Conservation (phyloP, 1,284 basidiomycete species). For the Phlebopus sp. region DNA sequence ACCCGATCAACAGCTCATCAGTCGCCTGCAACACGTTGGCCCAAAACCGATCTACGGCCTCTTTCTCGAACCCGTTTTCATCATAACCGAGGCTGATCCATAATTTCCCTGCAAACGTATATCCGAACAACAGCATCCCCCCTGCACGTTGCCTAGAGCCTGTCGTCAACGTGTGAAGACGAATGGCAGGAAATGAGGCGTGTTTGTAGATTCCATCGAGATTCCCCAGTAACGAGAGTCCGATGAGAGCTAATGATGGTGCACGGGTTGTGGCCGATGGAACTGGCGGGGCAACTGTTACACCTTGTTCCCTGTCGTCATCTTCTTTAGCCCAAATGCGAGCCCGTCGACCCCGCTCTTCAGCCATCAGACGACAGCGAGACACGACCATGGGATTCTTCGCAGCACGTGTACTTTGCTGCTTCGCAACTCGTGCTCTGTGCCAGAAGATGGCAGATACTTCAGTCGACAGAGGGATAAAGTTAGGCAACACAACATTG, state of each 20-base stretch:
- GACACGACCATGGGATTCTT: slow-evolving; percentile 60
- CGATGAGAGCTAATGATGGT: slow-evolving; percentile 63
- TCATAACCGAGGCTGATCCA: slow-evolving; percentile 79
- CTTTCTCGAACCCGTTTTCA: slow-evolving; percentile 63
- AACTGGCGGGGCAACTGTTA: slow-evolving; percentile 36
- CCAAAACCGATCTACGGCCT: slow-evolving; percentile 58
- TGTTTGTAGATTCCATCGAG: slow-evolving; percentile 77
- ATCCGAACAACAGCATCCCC: slow-evolving; percentile 73
- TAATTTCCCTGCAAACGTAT: slow-evolving; percentile 69
- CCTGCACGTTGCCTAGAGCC: slow-evolving; percentile 72
- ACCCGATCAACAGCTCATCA: slow-evolving; percentile 43
- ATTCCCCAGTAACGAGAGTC: slow-evolving; percentile 75
- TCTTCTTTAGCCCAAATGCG: slow-evolving; percentile 69
- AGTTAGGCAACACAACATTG: slow-evolving; percentile 71
- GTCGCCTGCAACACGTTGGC: slow-evolving; percentile 47
- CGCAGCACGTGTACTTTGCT: slow-evolving; percentile 59
- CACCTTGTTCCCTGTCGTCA: slow-evolving; percentile 55
- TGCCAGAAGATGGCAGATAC: slow-evolving; percentile 62
- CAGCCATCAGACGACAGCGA: slow-evolving; percentile 62
- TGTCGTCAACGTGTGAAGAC: slow-evolving; percentile 70
- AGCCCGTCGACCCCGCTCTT: slow-evolving; percentile 55
- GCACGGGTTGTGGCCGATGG: slow-evolving; percentile 27
- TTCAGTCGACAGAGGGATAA: slow-evolving; percentile 47
- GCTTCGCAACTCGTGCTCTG: slow-evolving; percentile 64
- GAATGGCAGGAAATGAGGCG: slow-evolving; percentile 47